These are phyloP conservation scores for Sechiopsis laciniata DNA, from an alignment of 306 rosid species.

Conservation along the genomic window DNA sequence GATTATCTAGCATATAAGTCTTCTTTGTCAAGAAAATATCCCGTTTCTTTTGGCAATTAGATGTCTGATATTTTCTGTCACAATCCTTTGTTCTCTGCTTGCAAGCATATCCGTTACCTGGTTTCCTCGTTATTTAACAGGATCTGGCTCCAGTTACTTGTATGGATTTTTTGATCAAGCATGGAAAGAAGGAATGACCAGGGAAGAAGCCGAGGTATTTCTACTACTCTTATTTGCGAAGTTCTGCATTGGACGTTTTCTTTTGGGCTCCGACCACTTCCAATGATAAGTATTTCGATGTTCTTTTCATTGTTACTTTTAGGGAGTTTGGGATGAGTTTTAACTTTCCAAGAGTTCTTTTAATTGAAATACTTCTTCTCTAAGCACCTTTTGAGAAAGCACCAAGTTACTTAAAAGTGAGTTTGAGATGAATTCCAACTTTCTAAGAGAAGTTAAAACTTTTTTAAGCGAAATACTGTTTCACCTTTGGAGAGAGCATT, in stretches of 20 bases:
- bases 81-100: neutral
- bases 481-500: too few relatives aligned
- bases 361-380: neutral
- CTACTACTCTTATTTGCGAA: slow-evolving; percentile 17
- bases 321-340: neutral
- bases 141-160: slow-evolving; percentile 96
- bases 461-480: too few relatives aligned
- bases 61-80: neutral
- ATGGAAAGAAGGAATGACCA: slow-evolving; percentile 96
- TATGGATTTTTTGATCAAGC: slow-evolving; percentile 95
- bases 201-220: slow-evolving; percentile 94
- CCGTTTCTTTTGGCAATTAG: neutral
- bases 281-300: neutral
- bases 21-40: neutral
- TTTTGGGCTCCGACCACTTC: too few relatives aligned
- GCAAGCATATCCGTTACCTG: neutral
- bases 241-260: too few relatives aligned
- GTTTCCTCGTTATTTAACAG: slow-evolving; percentile 33
- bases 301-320: neutral
- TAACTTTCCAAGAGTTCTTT: neutral
- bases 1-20: neutral
- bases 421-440: too few relatives aligned
- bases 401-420: too few relatives aligned
- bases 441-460: too few relatives aligned
- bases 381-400: too few relatives aligned